Percentiles rank a stretch among this genome's conserved stretches.
phyloP scores from a whole-genome alignment of 768 basidiomycete species.

The Collybia sordida region DNA sequence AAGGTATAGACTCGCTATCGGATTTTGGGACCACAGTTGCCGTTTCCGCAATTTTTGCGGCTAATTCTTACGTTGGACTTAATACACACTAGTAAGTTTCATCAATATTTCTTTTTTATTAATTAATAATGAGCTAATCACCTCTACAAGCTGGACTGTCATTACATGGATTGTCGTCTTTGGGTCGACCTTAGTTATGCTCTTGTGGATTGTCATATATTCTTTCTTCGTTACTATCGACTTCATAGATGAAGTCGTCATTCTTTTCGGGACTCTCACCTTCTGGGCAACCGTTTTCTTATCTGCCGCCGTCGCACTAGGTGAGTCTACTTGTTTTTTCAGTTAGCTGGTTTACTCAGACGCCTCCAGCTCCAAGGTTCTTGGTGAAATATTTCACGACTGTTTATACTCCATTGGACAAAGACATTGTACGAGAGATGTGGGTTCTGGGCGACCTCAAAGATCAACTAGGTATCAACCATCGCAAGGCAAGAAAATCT shows the following conservation, averaged over 20 bases:
- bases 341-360: neutral
- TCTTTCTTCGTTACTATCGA: conserved; percentile 74
- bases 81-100: conserved; percentile 83
- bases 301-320: conserved; percentile 67
- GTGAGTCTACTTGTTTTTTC: conserved; percentile 36
- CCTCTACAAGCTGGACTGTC: conserved; percentile 62
- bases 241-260: conserved; percentile 69
- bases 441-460: conserved; percentile 85
- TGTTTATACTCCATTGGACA: conserved; percentile 80
- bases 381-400: conserved; percentile 69
- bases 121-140: no score
- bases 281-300: conserved; percentile 86
- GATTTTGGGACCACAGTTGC: conserved; percentile 94
- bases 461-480: conserved; percentile 72
- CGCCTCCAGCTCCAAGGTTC: conserved; percentile 70
- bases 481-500: conserved; percentile 54
- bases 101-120: conserved; percentile 14
- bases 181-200: conserved; percentile 79
- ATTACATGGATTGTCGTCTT: conserved; percentile 83
- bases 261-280: conserved; percentile 74
- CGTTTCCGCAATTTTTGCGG: conserved; percentile 82
- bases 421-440: conserved; percentile 89
- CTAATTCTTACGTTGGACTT: conserved; percentile 87
- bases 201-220: conserved; percentile 87
- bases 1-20: conserved; percentile 71